Conservation (phyloP, 805 yeast species). For the Saturnispora halmiae region DNA sequence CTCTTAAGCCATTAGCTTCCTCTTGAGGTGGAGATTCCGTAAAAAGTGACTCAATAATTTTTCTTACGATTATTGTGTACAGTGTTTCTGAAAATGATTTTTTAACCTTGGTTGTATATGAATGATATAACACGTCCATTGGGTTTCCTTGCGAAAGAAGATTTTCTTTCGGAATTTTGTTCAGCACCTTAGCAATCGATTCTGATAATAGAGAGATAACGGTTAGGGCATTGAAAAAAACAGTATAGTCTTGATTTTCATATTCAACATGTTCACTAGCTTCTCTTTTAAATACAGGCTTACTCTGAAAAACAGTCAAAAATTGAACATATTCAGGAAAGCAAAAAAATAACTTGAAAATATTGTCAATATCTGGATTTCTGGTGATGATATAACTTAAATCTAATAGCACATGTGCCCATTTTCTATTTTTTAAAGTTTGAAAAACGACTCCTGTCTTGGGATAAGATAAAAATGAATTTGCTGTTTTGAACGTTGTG, state of each 20-base stretch:
- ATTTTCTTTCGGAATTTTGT: slow-evolving; percentile 16
- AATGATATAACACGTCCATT: slow-evolving; percentile 16
- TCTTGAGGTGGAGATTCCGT: slow-evolving; percentile 10
- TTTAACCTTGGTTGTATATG: slow-evolving; percentile 13
- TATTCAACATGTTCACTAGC: slow-evolving; percentile 78
- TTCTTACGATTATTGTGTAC: slow-evolving; percentile 13
- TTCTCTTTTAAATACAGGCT: slow-evolving; percentile 67
- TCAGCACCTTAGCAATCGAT: slow-evolving; percentile 39
- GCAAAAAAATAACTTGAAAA: slow-evolving; percentile 26
- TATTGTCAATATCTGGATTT: slow-evolving; percentile 42
- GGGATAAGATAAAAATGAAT: slow-evolving; percentile 28
- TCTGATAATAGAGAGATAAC: slow-evolving; percentile 58
- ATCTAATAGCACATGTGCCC: slow-evolving; percentile 75
- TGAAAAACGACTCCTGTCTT: slow-evolving; percentile 30
- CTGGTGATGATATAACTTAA: slow-evolving; percentile 69
- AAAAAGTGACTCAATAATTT: slow-evolving; percentile 14
- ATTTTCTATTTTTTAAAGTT: slow-evolving; percentile 54
- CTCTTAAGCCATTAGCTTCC: slow-evolving; percentile 6
- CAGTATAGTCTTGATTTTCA: slow-evolving; percentile 76
- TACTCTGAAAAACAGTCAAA: slow-evolving; percentile 63
- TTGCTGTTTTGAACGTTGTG: slow-evolving; percentile 38
- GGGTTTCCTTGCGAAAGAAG: slow-evolving; percentile 12
- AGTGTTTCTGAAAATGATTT: slow-evolving; percentile 16
- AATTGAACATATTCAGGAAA: slow-evolving; percentile 49
- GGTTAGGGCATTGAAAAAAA: slow-evolving; percentile 59